These are phyloP conservation scores for Rhytidhysteron rufulum DNA, from an alignment of 2,329 filamentous ascomycete species.

Conservation along the genomic window DNA sequence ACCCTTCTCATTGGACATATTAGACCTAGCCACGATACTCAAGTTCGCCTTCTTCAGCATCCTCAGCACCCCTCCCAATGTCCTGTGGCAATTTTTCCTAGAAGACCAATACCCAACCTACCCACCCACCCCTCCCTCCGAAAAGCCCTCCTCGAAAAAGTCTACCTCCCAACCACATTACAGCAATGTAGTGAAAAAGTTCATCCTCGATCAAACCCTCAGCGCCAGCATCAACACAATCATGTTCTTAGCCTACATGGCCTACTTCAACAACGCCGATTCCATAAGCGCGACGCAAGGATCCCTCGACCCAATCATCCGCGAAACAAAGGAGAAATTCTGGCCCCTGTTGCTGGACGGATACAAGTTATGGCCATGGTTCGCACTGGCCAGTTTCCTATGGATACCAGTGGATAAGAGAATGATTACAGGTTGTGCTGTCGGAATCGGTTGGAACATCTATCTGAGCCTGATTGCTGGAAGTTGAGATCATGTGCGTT, in stretches of 20 bases:
- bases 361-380: slow-evolving; percentile 67
- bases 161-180: slow-evolving; percentile 45
- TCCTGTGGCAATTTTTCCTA: slow-evolving; percentile 78
- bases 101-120: slow-evolving; percentile 68
- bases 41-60: slow-evolving; percentile 74
- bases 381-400: slow-evolving; percentile 67
- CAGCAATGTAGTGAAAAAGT: slow-evolving; percentile 64
- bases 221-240: slow-evolving; percentile 64
- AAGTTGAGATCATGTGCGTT: no score
- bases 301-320: slow-evolving; percentile 17
- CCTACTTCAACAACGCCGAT: slow-evolving; percentile 38
- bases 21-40: slow-evolving; percentile 66
- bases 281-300: not conserved
- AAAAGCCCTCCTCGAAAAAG: slow-evolving; percentile 24
- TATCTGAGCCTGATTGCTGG: slow-evolving; percentile 64
- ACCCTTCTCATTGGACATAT: no score
- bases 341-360: slow-evolving; percentile 55
- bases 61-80: slow-evolving; percentile 76
- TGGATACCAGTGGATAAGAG: slow-evolving; percentile 68
- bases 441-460: slow-evolving; percentile 70
- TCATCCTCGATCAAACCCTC: slow-evolving; percentile 65
- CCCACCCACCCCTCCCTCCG: slow-evolving; percentile 21
- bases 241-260: slow-evolving; percentile 59
- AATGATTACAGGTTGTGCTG: slow-evolving; percentile 67
- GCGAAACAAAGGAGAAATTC: slow-evolving; percentile 50